Percentiles rank a stretch among this genome's conserved stretches.
Conservation (phyloP, 2,329 filamentous ascomycete genomes). For the Cytospora leucostoma region DNA sequence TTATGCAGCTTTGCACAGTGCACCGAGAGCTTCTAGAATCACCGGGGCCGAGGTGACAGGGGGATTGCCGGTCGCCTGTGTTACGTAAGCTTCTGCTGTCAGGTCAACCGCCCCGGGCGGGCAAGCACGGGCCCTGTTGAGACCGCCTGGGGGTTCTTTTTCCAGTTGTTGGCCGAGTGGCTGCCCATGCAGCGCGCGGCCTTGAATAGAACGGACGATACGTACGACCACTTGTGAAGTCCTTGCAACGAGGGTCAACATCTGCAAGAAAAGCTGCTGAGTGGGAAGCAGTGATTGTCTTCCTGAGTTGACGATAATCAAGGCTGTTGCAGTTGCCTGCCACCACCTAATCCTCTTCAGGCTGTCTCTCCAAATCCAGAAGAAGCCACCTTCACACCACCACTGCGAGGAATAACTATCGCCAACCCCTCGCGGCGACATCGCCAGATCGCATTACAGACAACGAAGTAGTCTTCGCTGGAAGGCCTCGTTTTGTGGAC, state of each 20-base stretch:
- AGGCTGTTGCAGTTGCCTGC: not conserved
- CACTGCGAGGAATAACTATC: slow-evolving; percentile 3
- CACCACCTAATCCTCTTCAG: not conserved
- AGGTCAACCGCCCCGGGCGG: not conserved
- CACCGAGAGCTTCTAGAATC: not conserved
- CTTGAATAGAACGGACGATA: not conserved
- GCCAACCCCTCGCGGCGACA: slow-evolving; percentile 11
- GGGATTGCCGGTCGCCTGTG: too few relatives aligned
- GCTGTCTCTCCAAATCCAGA: not conserved
- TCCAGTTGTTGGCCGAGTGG: slow-evolving; percentile 14
- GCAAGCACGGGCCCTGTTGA: not conserved
- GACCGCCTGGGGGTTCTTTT: not conserved
- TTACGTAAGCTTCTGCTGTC: slow-evolving; percentile 1
- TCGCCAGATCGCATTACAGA: slow-evolving; percentile 8
- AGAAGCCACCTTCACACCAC: slow-evolving; percentile 24
- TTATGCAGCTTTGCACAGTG: slow-evolving; percentile 7
- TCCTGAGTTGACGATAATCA: not conserved
- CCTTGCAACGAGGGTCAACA: not conserved
- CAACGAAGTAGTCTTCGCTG: not conserved
- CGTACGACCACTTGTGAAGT: not conserved
- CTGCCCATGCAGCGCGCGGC: not conserved
- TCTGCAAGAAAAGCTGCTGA: not conserved
- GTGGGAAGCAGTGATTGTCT: not conserved
- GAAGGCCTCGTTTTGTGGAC: not conserved
- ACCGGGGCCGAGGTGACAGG: not conserved